These are phyloP conservation scores for Pestalotiopsis sp. DNA, from an alignment of 2,329 filamentous ascomycete species.

Conservation along the genomic window DNA sequence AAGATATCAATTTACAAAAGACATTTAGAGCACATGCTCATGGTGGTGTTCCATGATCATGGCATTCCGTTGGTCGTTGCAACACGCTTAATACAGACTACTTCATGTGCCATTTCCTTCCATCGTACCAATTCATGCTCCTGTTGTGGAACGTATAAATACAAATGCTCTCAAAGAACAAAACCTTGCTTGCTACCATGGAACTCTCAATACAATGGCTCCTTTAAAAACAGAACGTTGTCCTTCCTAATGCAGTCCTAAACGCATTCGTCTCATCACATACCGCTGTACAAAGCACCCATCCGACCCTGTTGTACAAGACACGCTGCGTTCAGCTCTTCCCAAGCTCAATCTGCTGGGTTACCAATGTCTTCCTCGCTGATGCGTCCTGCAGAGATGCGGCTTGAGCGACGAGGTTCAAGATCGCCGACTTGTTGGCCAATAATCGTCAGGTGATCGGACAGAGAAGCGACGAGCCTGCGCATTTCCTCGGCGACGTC, in stretches of 20 bases:
- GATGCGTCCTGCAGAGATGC: constrained; percentile 1
- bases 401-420: constrained; percentile 29
- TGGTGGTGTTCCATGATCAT: neutral
- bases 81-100: neutral
- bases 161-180: neutral
- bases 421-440: constrained; percentile 47
- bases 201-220: no score
- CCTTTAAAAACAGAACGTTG: neutral
- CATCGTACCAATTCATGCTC: neutral
- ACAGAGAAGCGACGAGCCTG: constrained; percentile 50
- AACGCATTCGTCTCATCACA: no score
- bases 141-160: neutral
- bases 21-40: neutral
- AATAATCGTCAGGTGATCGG: constrained; percentile 50
- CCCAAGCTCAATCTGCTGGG: neutral
- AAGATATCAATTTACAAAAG: neutral
- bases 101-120: neutral
- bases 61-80: neutral
- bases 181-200: neutral
- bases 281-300: neutral
- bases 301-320: no score
- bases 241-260: neutral
- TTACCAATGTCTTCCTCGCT: constrained; percentile 3
- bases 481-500: constrained; percentile 56
- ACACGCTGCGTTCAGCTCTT: neutral